These are phyloP conservation scores for Ilyonectria sp. DNA, from an alignment of 2,329 filamentous ascomycete genomes.

Conservation along the genomic window DNA sequence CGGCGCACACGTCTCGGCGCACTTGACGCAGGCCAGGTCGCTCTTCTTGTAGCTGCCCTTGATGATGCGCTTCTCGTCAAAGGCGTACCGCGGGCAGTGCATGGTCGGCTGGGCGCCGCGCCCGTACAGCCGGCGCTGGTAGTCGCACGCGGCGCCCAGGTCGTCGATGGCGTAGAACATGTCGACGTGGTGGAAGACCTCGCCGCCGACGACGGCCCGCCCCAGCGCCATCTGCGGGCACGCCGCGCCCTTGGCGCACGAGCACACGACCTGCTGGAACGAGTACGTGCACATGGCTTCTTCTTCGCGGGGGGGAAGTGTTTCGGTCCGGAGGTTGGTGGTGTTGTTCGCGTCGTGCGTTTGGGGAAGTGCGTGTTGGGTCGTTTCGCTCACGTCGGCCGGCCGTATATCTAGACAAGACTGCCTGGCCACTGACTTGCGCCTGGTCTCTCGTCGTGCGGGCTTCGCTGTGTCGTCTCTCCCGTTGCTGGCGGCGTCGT, in stretches of 20 bases:
- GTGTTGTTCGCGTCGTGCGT: background rate
- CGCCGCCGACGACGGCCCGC: constrained; percentile 40
- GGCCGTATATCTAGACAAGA: background rate
- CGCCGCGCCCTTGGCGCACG: constrained; percentile 47
- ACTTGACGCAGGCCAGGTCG: constrained; percentile 47
- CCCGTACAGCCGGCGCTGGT: constrained; percentile 46
- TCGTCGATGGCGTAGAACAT: constrained; percentile 46
- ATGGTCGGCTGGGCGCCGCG: constrained; percentile 42
- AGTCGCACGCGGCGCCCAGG: constrained; percentile 47
- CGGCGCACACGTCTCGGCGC: constrained; percentile 47
- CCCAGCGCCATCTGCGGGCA: constrained; percentile 46
- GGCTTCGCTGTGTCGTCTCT: background rate
- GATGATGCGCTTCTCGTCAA: constrained; percentile 47
- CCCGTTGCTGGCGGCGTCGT: background rate
- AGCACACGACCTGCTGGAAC: constrained; percentile 47
- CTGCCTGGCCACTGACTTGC: background rate
- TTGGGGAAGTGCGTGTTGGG: background rate
- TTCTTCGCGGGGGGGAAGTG: background rate
- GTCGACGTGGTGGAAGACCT: constrained; percentile 46
- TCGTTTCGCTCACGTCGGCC: background rate
- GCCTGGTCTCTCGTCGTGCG: background rate
- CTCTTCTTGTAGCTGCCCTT: constrained; percentile 45
- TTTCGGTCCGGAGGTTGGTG: background rate
- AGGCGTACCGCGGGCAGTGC: constrained; percentile 45
- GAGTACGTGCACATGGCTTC: constrained; percentile 47